Evolutionary conservation across 139 green algal genomes (phyloP).

Genomic region (Tetraselmis striata): DNA sequence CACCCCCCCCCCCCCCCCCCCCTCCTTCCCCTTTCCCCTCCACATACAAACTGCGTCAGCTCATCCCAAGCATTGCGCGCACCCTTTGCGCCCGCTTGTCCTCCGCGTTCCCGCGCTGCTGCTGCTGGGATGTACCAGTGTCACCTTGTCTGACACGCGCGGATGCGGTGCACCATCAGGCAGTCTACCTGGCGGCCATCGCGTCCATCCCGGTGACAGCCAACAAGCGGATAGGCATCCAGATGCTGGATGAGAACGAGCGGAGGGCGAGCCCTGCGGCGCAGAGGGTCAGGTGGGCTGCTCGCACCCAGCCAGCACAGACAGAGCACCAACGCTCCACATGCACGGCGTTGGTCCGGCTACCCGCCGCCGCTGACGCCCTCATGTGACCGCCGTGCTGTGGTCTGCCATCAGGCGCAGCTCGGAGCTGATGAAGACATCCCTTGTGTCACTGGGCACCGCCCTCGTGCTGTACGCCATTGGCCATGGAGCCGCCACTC

Average conservation of each 20-base stretch:
- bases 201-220: slow-evolving; percentile 31
- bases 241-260: background rate
- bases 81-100: too few relatives aligned
- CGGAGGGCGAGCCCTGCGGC: background rate
- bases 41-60: background rate
- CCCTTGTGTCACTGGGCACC: background rate
- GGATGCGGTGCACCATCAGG: background rate
- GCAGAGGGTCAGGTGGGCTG: background rate
- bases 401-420: background rate
- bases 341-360: too few relatives aligned
- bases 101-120: too few relatives aligned
- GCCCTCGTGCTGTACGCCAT: background rate
- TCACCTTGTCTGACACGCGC: background rate
- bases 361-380: too few relatives aligned
- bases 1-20: background rate
- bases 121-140: too few relatives aligned
- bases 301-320: too few relatives aligned
- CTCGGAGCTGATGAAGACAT: background rate
- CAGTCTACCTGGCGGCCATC: slow-evolving; percentile 47
- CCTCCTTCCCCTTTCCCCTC: background rate
- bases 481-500: background rate
- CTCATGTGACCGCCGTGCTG: too few relatives aligned
- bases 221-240: background rate
- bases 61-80: too few relatives aligned
- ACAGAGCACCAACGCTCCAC: too few relatives aligned